A percentile compares a stretch with the other conserved stretches of the same genome.
These are phyloP conservation scores for Pittosporum tobira DNA, from an alignment of 129 eudicot genomes.

Conservation along the genomic window DNA sequence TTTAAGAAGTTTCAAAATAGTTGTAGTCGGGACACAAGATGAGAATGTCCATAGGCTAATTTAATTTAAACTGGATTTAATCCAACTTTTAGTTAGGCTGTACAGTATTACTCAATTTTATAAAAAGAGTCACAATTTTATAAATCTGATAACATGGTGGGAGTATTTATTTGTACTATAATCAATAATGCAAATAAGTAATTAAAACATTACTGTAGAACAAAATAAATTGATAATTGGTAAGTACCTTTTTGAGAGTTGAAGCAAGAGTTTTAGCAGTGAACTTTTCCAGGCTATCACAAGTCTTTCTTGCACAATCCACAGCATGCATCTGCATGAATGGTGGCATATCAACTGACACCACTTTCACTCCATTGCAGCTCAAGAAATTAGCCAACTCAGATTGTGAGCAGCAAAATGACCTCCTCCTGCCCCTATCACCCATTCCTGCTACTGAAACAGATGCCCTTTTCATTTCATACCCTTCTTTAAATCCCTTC, in stretches of 20 bases:
- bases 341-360: constrained; percentile 88
- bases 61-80: constrained; percentile 4
- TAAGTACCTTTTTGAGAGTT: constrained; percentile 76
- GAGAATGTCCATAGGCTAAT: too few relatives aligned
- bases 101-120: too few relatives aligned
- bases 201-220: too few relatives aligned
- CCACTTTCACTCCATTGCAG: constrained; percentile 72
- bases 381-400: constrained; percentile 73
- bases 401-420: constrained; percentile 52
- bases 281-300: constrained; percentile 92
- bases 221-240: too few relatives aligned
- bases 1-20: not conserved
- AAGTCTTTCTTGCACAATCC: constrained; percentile 73
- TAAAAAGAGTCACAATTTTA: too few relatives aligned
- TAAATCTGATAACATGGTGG: too few relatives aligned
- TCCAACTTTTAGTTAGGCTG: not conserved
- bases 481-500: constrained; percentile 5
- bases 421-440: constrained; percentile 51
- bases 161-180: too few relatives aligned
- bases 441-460: constrained; percentile 10
- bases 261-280: constrained; percentile 79
- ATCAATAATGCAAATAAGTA: too few relatives aligned
- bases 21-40: too few relatives aligned
- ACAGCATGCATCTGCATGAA: constrained; percentile 95
- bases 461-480: constrained; percentile 31